A percentile compares a stretch with the other conserved stretches of the same genome.
phyloP scores from a whole-genome alignment of 2,329 filamentous ascomycete genomes.

The Trichoderma oligosporum region DNA sequence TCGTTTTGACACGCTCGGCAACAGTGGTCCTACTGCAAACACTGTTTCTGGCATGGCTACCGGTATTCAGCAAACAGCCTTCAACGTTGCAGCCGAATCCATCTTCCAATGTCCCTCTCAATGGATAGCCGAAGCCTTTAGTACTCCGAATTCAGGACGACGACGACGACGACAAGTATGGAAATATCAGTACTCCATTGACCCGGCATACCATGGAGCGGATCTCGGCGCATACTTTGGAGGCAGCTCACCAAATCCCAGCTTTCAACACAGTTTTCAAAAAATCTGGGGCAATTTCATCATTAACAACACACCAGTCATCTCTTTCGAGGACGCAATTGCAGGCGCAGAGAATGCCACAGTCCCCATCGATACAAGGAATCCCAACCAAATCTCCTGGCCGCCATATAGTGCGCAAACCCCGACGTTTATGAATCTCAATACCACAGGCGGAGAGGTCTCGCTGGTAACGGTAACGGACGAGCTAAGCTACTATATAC shows the following conservation, averaged over 20 bases:
- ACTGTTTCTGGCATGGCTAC: constrained; percentile 46
- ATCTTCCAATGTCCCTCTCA: constrained; percentile 55
- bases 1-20: constrained; percentile 37
- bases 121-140: constrained; percentile 51
- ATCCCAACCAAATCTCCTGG: constrained; percentile 30
- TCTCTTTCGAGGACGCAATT: constrained; percentile 28
- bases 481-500: constrained; percentile 26
- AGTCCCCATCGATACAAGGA: constrained; percentile 28
- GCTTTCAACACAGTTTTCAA: constrained; percentile 37
- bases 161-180: constrained; percentile 33
- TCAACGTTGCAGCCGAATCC: constrained; percentile 52
- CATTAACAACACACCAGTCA: constrained; percentile 38
- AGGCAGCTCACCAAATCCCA: constrained; percentile 27
- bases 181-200: constrained; percentile 49
- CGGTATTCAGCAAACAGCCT: constrained; percentile 52
- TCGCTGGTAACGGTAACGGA: constrained; percentile 23
- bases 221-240: constrained; percentile 38
- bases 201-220: constrained; percentile 37
- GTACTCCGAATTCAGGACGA: constrained; percentile 24
- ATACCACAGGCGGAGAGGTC: constrained; percentile 42
- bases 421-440: constrained; percentile 42
- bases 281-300: constrained; percentile 48
- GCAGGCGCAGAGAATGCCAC: constrained; percentile 28
- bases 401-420: constrained; percentile 32
- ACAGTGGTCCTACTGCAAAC: constrained; percentile 42